Evolutionary conservation across 805 yeast genomes (phyloP), one percentile per base, ranked within the genome.

Genomic region (Starmerella riodocensis): DNA sequence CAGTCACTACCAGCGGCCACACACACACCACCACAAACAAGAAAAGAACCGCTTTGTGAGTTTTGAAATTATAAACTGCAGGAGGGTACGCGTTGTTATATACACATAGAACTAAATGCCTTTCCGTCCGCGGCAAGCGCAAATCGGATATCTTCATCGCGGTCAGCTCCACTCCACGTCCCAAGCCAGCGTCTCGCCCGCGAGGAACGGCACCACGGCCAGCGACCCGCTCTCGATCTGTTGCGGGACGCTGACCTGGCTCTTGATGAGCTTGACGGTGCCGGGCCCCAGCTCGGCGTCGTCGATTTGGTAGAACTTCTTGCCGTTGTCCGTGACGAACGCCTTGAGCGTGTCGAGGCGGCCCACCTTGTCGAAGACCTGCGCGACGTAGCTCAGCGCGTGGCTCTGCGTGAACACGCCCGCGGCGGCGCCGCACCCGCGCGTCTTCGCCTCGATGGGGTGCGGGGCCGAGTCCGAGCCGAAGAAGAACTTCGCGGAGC

Each of bases 391-490:
- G 7, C 85, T 67, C 16, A 91, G 60, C 2, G 80, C 94, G 51
- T 73, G 73, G 18, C 82, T 71, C 59, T 91, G 98, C 2, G 97
- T 82, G 61, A 72, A 91, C 7, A 91, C 95, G 54, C 99, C 99
- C n/a, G 99, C 99, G 53, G 96, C 84, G 14, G 88, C 96, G 18
- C 86, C 88, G 27, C 67, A 64, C 49, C 74, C 84, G 45, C 70
- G 77, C 20, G 82, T 67, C 60, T 93, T 93, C 43, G 76, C 76
- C 46, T 72, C 71, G 20, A 82, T 54, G 6, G 95, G 93, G 58
- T 91, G 98, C 20, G 98, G 99, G 23, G 99, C 99, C 18, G 95
- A 83, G 59, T 91, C 99, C 1, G 95, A 82, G 6, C 99, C 99
- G 56, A 86, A 91, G 65, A 91, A 83, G 60, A 86, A 91, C 66